Evolutionary conservation across 2,329 filamentous ascomycete species (phyloP).

Genomic region (Microdochium trichocladiopsis): DNA sequence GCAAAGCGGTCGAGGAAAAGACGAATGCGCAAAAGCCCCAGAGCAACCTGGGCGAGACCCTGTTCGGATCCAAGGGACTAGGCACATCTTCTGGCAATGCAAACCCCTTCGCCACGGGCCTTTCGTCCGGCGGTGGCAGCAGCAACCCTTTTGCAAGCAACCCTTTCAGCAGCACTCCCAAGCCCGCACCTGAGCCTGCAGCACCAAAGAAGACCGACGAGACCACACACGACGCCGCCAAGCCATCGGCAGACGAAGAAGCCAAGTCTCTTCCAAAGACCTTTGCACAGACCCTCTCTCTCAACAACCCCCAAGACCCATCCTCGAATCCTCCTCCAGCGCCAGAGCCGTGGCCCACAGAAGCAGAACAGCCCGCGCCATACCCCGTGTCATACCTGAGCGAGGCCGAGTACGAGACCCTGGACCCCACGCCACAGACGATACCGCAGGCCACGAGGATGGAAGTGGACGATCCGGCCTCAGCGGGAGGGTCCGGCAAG

Average conservation of each 20-base stretch:
- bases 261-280: conserved; percentile 43
- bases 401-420: conserved; percentile 87
- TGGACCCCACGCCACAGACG: conserved; percentile 54
- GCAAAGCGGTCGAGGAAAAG: conserved; percentile 20
- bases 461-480: conserved; percentile 30
- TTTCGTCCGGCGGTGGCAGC: conserved; percentile 22
- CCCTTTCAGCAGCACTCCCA: conserved; percentile 31
- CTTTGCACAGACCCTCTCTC: conserved; percentile 69
- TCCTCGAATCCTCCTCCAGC: conserved; percentile 27
- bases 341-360: conserved; percentile 69
- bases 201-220: neutral
- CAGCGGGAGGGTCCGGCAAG: conserved; percentile 31
- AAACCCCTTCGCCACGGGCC: conserved; percentile 56
- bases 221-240: conserved; percentile 10
- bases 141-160: conserved; percentile 58
- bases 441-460: conserved; percentile 41
- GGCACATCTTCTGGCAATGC: conserved; percentile 24
- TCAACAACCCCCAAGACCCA: conserved; percentile 48
- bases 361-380: conserved; percentile 55
- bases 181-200: conserved; percentile 4
- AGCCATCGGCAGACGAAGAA: conserved; percentile 9
- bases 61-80: conserved; percentile 59
- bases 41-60: conserved; percentile 52
- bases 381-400: conserved; percentile 74
- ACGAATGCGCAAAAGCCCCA: conserved; percentile 23